Conservation (phyloP, 2,329 filamentous ascomycete species). For the Scortechinia acanthostroma region DNA sequence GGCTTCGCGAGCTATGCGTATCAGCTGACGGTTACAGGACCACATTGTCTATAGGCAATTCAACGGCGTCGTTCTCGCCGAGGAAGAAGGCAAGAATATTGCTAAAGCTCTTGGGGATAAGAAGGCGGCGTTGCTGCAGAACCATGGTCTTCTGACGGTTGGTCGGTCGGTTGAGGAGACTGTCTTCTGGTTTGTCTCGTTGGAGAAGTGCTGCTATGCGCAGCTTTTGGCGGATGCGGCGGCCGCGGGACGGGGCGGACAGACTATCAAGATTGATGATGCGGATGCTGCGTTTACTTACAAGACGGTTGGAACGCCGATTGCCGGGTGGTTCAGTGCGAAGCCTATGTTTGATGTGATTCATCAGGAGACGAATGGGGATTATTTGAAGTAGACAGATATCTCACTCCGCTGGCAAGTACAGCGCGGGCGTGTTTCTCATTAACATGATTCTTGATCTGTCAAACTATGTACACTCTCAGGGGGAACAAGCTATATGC, state of each 20-base stretch:
- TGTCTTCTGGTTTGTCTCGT: slow-evolving; percentile 41
- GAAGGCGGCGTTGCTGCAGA: slow-evolving; percentile 26
- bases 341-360: slow-evolving; percentile 64
- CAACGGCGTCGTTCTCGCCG: background rate
- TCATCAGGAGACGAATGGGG: background rate
- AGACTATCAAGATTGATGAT: slow-evolving; percentile 60
- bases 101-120: background rate
- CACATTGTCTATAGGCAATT: background rate
- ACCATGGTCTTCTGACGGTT: slow-evolving; percentile 41
- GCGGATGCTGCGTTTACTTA: slow-evolving; percentile 64
- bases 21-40: too few species aligned
- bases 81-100: background rate
- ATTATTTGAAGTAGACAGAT: background rate
- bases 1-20: background rate
- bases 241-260: slow-evolving; percentile 48
- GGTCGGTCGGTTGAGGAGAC: slow-evolving; percentile 38
- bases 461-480: too few species aligned
- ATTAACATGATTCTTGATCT: too few species aligned
- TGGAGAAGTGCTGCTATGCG: slow-evolving; percentile 43
- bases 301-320: slow-evolving; percentile 52
- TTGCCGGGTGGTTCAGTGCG: slow-evolving; percentile 64
- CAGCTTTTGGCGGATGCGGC: slow-evolving; percentile 44
- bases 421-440: too few species aligned
- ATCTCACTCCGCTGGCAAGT: too few species aligned
- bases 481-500: too few species aligned